Evolutionary conservation across 805 yeast genomes (phyloP).

Genomic region (Schwanniomyces vanrijiae): DNA sequence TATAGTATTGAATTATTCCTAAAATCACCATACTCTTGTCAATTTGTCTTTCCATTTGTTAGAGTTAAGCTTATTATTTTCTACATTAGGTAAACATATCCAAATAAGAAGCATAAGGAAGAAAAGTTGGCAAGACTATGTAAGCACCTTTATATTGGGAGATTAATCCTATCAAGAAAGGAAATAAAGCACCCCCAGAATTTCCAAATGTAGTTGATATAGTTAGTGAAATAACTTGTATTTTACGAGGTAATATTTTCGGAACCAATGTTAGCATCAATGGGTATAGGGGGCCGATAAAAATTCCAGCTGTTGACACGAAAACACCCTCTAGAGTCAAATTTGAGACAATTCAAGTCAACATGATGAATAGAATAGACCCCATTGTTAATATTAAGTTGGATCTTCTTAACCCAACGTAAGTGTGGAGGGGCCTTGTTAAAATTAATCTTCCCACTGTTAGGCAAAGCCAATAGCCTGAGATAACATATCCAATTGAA

Average conservation of each 20-base stretch:
- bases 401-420: slow-evolving; percentile 46
- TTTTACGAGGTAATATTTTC: slow-evolving; percentile 48
- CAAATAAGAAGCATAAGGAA: slow-evolving; percentile 40
- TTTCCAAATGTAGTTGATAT: slow-evolving; percentile 57
- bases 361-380: slow-evolving; percentile 37
- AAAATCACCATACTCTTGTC: too few relatives aligned
- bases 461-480: slow-evolving; percentile 73
- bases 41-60: too few relatives aligned
- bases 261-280: slow-evolving; percentile 47
- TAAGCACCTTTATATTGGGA: slow-evolving; percentile 47
- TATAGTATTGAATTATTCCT: too few relatives aligned
- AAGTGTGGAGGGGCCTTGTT: slow-evolving; percentile 37
- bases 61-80: too few relatives aligned
- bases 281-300: slow-evolving; percentile 66
- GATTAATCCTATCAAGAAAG: slow-evolving; percentile 52
- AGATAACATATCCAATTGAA: slow-evolving; percentile 59
- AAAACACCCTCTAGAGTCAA: slow-evolving; percentile 46
- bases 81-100: slow-evolving; percentile 40
- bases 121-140: slow-evolving; percentile 49
- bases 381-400: slow-evolving; percentile 32
- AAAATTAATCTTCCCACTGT: slow-evolving; percentile 61
- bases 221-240: slow-evolving; percentile 50
- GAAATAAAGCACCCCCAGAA: slow-evolving; percentile 59
- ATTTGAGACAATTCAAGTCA: slow-evolving; percentile 51
- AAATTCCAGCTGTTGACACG: slow-evolving; percentile 53